Conservation (phyloP, 495 filamentous ascomycete genomes). For the Podospora didyma region DNA sequence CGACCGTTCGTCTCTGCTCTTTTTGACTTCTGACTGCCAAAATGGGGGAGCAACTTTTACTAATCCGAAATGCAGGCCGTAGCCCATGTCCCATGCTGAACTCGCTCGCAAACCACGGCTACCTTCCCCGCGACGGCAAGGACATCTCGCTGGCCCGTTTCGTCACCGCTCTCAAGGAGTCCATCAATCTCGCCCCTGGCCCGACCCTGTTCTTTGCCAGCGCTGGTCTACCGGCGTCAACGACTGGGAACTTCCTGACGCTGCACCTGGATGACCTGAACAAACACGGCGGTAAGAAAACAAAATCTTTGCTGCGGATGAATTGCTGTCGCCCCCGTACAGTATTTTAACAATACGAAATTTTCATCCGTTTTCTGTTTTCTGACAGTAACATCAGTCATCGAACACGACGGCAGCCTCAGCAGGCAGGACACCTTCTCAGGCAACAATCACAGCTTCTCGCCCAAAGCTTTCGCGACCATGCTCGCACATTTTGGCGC, state of each 20-base stretch:
- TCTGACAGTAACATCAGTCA: slow-evolving; percentile 9
- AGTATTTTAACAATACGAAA: not conserved
- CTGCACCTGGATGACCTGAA: slow-evolving; percentile 28
- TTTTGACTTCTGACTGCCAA: not conserved
- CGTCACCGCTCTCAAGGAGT: slow-evolving; percentile 18
- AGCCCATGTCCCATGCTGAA: slow-evolving; percentile 53
- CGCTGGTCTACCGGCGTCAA: slow-evolving; percentile 21
- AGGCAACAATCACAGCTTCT: slow-evolving; percentile 29
- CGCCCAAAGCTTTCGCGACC: slow-evolving; percentile 20
- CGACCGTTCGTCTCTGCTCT: slow-evolving; percentile 7
- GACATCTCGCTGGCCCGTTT: slow-evolving; percentile 24
- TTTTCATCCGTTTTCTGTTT: not conserved
- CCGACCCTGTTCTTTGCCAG: slow-evolving; percentile 18
- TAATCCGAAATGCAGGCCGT: slow-evolving; percentile 15
- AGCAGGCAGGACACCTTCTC: slow-evolving; percentile 18
- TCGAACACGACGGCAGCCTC: slow-evolving; percentile 32
- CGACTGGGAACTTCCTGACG: slow-evolving; percentile 21
- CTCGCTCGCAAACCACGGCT: slow-evolving; percentile 54
- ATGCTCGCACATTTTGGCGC: slow-evolving; percentile 8
- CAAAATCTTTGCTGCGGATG: no score
- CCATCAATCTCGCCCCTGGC: slow-evolving; percentile 23
- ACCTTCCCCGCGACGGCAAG: slow-evolving; percentile 51
- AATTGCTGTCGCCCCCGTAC: not conserved
- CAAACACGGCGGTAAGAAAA: slow-evolving; percentile 19
- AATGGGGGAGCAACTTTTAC: no score